phyloP scores from a whole-genome alignment of 2,329 filamentous ascomycete species.

The Ceratocystis smalleyi region DNA sequence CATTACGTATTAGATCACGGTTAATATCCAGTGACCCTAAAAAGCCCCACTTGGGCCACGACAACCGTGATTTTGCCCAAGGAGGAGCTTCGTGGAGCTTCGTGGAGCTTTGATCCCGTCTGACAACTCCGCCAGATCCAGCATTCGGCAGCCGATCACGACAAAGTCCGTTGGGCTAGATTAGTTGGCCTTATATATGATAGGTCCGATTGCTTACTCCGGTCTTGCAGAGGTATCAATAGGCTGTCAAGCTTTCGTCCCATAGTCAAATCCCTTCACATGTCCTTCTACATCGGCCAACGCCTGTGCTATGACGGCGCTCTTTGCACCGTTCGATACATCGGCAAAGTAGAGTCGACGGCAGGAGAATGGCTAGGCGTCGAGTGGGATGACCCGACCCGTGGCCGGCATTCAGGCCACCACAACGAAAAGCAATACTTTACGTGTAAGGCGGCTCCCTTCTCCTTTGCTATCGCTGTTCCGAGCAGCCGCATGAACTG shows the following conservation, averaged over 20 bases:
- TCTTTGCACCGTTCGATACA: conserved; percentile 71
- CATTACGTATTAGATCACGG: background rate
- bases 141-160: background rate
- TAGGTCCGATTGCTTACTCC: background rate
- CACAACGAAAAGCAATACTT: conserved; percentile 72
- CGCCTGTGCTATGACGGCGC: conserved; percentile 65
- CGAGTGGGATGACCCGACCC: conserved; percentile 79
- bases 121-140: background rate
- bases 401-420: conserved; percentile 83
- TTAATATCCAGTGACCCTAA: background rate
- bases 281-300: conserved; percentile 45
- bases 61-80: background rate
- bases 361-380: conserved; percentile 77
- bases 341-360: conserved; percentile 62
- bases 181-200: background rate
- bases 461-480: background rate
- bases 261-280: conserved; percentile 20
- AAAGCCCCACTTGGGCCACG: background rate
- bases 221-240: background rate
- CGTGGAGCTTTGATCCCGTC: background rate
- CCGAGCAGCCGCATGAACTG: background rate
- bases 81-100: background rate
- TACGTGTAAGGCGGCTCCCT: conserved; percentile 41
- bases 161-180: background rate
- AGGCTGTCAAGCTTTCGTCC: background rate